Percentiles rank a stretch among this genome's conserved stretches.
These are phyloP conservation scores for Colletotrichum chrysophilum DNA, from an alignment of 2,329 filamentous ascomycete genomes.

Conservation along the genomic window DNA sequence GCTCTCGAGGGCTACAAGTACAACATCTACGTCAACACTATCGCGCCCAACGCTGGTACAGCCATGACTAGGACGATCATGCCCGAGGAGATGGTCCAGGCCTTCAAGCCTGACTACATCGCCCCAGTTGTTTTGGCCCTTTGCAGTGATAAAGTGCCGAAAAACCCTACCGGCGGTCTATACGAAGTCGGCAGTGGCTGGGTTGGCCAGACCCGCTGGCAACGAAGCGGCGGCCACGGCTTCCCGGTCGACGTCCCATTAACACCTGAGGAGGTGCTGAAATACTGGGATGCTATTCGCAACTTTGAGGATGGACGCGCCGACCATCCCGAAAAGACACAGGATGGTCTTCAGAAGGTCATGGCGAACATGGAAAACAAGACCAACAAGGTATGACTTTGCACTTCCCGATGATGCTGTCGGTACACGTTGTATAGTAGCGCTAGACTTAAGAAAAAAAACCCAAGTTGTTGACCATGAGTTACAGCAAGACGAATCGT, in stretches of 20 bases:
- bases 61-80: conserved; percentile 93
- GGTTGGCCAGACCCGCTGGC: conserved; percentile 92
- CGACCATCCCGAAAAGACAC: conserved; percentile 82
- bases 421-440: conserved; percentile 17
- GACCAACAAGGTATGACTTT: conserved; percentile 62
- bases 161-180: conserved; percentile 81
- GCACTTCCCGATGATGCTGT: neutral
- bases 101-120: conserved; percentile 99
- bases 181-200: conserved; percentile 97
- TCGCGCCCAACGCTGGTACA: conserved; percentile 96
- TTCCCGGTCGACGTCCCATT: conserved; percentile 88
- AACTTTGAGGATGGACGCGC: conserved; percentile 88
- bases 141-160: conserved; percentile 82
- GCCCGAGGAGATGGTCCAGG: conserved; percentile 97
- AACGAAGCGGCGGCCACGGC: conserved; percentile 85
- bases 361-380: conserved; percentile 86
- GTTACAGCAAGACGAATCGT: conserved; percentile 10
- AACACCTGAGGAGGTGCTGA: conserved; percentile 82
- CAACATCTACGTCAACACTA: conserved; percentile 98
- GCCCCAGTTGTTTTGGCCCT: conserved; percentile 90
- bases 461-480: conserved; percentile 23
- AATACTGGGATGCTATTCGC: conserved; percentile 78
- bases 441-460: conserved; percentile 26
- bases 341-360: conserved; percentile 78
- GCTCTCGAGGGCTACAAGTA: conserved; percentile 94